Evolutionary conservation across 2,329 filamentous ascomycete genomes (phyloP).

Genomic region (Pyrenochaeta sp.): DNA sequence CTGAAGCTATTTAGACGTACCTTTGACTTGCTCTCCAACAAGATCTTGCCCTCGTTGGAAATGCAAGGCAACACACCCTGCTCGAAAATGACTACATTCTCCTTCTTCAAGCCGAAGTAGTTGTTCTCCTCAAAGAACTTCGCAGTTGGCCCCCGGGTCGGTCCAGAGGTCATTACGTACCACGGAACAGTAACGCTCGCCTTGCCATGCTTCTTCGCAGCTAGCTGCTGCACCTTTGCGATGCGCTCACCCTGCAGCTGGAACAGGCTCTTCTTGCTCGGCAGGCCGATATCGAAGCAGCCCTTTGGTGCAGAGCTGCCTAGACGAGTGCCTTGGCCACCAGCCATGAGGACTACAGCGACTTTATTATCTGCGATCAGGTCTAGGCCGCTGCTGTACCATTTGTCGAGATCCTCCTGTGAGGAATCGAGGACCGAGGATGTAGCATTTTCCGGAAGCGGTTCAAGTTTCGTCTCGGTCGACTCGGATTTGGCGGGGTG

Average conservation of each 20-base stretch:
- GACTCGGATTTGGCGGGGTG: constrained; percentile 73
- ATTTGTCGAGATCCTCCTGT: constrained; percentile 77
- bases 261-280: constrained; percentile 93
- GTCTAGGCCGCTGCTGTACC: constrained; percentile 77
- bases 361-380: constrained; percentile 74
- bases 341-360: constrained; percentile 93
- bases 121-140: constrained; percentile 88
- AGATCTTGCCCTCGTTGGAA: constrained; percentile 95
- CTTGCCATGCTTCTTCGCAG: constrained; percentile 72
- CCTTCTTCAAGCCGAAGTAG: constrained; percentile 87
- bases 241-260: constrained; percentile 98
- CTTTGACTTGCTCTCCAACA: constrained; percentile 88
- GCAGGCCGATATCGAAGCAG: constrained; percentile 95
- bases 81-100: constrained; percentile 93
- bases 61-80: constrained; percentile 97
- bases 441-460: constrained; percentile 83
- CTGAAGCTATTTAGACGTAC: constrained; percentile 50
- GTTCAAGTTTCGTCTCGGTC: constrained; percentile 72
- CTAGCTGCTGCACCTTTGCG: constrained; percentile 81
- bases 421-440: constrained; percentile 93
- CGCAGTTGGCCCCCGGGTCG: constrained; percentile 90
- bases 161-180: constrained; percentile 99
- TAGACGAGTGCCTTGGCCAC: constrained; percentile 92
- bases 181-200: constrained; percentile 76
- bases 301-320: constrained; percentile 97